phyloP scores from a whole-genome alignment of 352 stramenopile species.

The Pythium rhizo-oryzae region DNA sequence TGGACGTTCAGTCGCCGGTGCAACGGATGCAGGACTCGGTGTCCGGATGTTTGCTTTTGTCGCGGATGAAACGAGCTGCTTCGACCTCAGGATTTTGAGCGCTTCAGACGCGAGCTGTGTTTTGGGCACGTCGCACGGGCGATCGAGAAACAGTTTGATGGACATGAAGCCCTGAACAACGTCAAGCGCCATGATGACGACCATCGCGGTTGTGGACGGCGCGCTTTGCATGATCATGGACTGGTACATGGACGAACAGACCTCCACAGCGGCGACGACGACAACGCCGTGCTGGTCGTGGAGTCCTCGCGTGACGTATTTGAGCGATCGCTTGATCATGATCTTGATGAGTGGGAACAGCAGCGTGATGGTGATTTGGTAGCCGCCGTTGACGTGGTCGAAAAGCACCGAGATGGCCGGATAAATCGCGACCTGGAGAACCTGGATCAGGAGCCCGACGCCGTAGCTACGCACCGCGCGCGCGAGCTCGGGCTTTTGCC shows the following conservation, averaged over 20 bases:
- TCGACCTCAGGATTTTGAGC: not conserved
- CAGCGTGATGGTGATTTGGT: slow-evolving; percentile 24
- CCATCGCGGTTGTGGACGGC: slow-evolving; percentile 15
- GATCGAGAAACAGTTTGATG: slow-evolving; percentile 33
- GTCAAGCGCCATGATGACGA: slow-evolving; percentile 30
- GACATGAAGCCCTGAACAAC: slow-evolving; percentile 19
- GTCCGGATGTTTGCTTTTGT: not conserved
- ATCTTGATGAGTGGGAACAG: slow-evolving; percentile 25
- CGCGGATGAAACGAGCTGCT: not conserved
- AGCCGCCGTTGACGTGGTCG: slow-evolving; percentile 9
- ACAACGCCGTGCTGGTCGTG: slow-evolving; percentile 17
- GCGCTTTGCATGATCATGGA: slow-evolving; percentile 33
- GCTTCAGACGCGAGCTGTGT: slow-evolving; percentile 3
- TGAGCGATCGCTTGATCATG: slow-evolving; percentile 10
- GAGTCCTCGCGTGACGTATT: not conserved
- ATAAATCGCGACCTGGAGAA: slow-evolving; percentile 25
- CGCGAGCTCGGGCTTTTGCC: slow-evolving; percentile 5
- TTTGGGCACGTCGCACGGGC: slow-evolving; percentile 3
- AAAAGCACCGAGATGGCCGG: slow-evolving; percentile 30
- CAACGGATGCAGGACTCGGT: not conserved
- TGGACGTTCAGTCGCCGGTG: not conserved
- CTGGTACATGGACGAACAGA: slow-evolving; percentile 33
- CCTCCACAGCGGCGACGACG: slow-evolving; percentile 23
- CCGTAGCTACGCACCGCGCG: not conserved
- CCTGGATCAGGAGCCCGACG: not conserved